phyloP scores from a whole-genome alignment of 202 grass and related monocot species.

The Eragrostis tef region DNA sequence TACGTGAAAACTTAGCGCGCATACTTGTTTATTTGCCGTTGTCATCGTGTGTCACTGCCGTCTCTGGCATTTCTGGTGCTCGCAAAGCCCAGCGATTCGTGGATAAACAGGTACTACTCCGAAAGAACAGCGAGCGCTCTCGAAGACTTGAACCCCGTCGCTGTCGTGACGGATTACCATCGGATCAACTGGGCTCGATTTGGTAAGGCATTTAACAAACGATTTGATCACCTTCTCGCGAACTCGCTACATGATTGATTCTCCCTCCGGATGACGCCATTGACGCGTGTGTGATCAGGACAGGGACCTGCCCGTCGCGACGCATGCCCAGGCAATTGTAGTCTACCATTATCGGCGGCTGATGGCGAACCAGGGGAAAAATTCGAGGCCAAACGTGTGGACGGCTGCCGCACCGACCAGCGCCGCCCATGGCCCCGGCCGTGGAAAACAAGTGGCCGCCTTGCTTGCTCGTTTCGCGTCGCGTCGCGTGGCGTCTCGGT shows the following conservation, averaged over 20 bases:
- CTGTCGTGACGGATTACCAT: slow-evolving; percentile 5
- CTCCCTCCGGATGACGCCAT: not conserved
- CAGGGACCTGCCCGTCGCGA: too few species aligned
- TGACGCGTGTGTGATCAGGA: not conserved
- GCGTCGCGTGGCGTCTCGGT: too few species aligned
- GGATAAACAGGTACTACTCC: too few species aligned
- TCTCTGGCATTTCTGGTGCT: too few species aligned
- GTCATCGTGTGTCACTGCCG: too few species aligned
- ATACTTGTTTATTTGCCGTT: too few species aligned
- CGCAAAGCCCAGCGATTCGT: too few species aligned
- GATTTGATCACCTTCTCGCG: too few species aligned
- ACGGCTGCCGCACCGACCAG: not conserved
- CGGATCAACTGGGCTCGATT: not conserved
- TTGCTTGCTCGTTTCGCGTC: not conserved
- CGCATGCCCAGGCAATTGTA: not conserved
- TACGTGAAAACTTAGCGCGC: too few species aligned
- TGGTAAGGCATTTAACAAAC: not conserved
- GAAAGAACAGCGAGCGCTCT: not conserved
- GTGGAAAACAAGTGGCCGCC: too few species aligned
- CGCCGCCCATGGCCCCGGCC: not conserved
- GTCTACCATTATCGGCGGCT: not conserved
- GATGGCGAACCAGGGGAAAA: not conserved
- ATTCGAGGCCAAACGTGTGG: not conserved
- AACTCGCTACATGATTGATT: not conserved
- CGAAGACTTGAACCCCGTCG: not conserved